Percentiles rank a stretch among this genome's conserved stretches.
These are phyloP conservation scores for Erysimum pusillum DNA, from an alignment of 441 rosid genomes.

Conservation along the genomic window DNA sequence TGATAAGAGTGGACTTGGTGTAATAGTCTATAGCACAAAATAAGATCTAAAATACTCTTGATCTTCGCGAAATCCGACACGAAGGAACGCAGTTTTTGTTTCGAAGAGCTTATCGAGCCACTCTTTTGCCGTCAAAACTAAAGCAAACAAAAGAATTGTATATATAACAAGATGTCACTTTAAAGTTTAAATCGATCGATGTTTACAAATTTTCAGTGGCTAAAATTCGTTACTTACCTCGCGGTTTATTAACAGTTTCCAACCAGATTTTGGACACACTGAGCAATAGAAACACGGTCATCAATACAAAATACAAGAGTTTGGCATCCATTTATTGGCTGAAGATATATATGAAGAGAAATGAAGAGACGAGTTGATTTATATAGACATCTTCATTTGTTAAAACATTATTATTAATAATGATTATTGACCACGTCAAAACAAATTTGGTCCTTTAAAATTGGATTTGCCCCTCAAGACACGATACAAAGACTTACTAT, in stretches of 20 bases:
- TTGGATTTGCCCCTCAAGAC: background rate
- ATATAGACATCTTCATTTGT: slow-evolving; percentile 35
- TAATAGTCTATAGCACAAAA: slow-evolving; percentile 38
- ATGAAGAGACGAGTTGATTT: slow-evolving; percentile 27
- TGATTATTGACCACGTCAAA: slow-evolving; percentile 27
- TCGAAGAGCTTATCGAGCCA: slow-evolving; percentile 34
- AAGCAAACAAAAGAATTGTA: background rate
- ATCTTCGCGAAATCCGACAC: slow-evolving; percentile 33
- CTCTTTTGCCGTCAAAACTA: slow-evolving; percentile 33
- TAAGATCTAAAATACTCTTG: slow-evolving; percentile 41
- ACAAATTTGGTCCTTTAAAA: slow-evolving; percentile 3
- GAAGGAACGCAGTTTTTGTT: slow-evolving; percentile 31
- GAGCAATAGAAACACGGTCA: slow-evolving; percentile 28
- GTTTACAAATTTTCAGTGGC: slow-evolving; percentile 10
- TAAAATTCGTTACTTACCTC: slow-evolving; percentile 20
- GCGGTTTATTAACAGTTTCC: slow-evolving; percentile 35
- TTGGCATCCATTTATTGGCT: slow-evolving; percentile 30
- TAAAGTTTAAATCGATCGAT: too few species aligned
- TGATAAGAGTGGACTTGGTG: slow-evolving; percentile 6
- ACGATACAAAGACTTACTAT: slow-evolving; percentile 17
- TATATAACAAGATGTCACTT: too few species aligned
- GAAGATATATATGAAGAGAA: slow-evolving; percentile 2
- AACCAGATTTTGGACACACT: slow-evolving; percentile 39
- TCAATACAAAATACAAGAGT: slow-evolving; percentile 23
- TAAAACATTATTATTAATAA: background rate